Conservation (phyloP, 2,329 filamentous ascomycete genomes). For the Cercospora sp. region DNA sequence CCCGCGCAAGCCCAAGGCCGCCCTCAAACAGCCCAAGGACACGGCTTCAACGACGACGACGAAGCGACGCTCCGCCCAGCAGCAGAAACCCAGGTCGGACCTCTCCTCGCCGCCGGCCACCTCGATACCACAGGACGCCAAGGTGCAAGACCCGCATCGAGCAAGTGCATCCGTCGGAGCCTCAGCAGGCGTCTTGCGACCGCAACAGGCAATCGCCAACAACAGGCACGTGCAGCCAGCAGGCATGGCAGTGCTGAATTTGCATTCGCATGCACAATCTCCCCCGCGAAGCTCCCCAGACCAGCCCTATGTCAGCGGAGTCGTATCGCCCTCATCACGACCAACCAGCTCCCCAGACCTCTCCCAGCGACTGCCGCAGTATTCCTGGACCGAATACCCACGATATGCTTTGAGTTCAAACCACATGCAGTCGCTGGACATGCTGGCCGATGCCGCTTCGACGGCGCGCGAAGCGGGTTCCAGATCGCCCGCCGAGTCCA, state of each 20-base stretch:
- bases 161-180: not conserved
- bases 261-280: not conserved
- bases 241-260: not conserved
- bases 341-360: not conserved
- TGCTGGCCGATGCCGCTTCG: conserved; percentile 11
- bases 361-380: conserved; percentile 16
- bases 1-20: conserved; percentile 27
- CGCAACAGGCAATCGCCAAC: not conserved
- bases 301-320: not conserved
- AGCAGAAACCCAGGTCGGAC: not conserved
- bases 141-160: not conserved
- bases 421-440: conserved; percentile 12
- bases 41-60: not conserved
- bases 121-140: not conserved
- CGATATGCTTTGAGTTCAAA: conserved; percentile 18
- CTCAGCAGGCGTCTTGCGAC: not conserved
- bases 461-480: not conserved
- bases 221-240: not conserved
- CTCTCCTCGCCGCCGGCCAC: not conserved
- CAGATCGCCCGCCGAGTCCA: not conserved
- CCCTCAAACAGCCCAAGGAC: not conserved
- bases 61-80: not conserved
- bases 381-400: conserved; percentile 26
- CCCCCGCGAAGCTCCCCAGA: not conserved
- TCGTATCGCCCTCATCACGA: not conserved